phyloP scores from a whole-genome alignment of 495 filamentous ascomycete species.

The Neurospora tetraspora region DNA sequence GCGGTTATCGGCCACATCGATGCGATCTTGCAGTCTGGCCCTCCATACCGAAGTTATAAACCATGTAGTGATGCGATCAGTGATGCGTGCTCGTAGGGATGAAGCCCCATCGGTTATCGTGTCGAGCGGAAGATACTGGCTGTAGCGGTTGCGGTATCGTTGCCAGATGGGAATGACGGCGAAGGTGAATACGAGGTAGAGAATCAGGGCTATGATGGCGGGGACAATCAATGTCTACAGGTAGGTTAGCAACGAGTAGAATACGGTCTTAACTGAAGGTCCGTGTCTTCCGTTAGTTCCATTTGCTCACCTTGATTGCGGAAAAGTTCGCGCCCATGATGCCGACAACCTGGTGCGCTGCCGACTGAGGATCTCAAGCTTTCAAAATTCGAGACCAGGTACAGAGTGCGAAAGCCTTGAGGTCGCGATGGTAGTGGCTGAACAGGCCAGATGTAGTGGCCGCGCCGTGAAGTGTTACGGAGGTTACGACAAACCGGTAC shows the following conservation, averaged over 20 bases:
- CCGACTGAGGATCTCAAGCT: neutral
- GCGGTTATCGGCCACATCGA: conserved; percentile 28
- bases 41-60: conserved; percentile 50
- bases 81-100: conserved; percentile 52
- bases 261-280: neutral
- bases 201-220: conserved; percentile 60
- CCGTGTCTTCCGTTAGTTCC: too few species aligned
- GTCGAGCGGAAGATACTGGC: conserved; percentile 58
- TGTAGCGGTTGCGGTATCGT: conserved; percentile 63
- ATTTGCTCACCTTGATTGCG: conserved; percentile 33
- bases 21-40: conserved; percentile 21
- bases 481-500: neutral
- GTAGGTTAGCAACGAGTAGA: neutral
- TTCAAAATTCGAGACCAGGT: neutral
- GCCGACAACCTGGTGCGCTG: conserved; percentile 4
- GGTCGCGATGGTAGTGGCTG: neutral
- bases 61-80: conserved; percentile 42
- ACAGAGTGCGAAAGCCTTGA: neutral
- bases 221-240: conserved; percentile 67
- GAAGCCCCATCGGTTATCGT: conserved; percentile 51
- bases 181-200: conserved; percentile 65
- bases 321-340: conserved; percentile 30
- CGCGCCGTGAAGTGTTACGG: neutral
- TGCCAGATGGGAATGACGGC: conserved; percentile 66
- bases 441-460: neutral